Evolutionary conservation across 2,329 filamentous ascomycete genomes (phyloP), one percentile per base, ranked within the genome.

Genomic region (Trichoderma oligosporum): DNA sequence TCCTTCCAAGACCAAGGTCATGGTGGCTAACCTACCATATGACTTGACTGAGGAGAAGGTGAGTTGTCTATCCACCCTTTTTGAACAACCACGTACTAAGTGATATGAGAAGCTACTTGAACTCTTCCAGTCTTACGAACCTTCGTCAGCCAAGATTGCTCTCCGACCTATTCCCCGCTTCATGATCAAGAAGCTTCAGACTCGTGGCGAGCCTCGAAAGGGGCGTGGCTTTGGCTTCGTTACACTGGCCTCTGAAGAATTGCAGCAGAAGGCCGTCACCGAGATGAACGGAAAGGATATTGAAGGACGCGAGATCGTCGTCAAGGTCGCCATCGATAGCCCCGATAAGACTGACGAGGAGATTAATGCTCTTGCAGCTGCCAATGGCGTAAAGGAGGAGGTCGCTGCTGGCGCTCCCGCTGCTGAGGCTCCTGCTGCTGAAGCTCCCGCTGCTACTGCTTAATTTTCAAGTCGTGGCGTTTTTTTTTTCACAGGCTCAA

Each of bases 281-380:
- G 94, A 99, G 82, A 99, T 99, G 94, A 97, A 99, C 78, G 94
- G 91, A 78, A 97, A 96, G 86, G 90, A 96, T 74, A 94, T 99
- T 66, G 94, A 97, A 76, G 94, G 93, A 64, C 93, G 94, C 70
- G 93, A 97, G 81, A 99, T 99, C 67, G 94, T 94, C 64, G 94
- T 99, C 83, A 99, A 99, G 89, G 92, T 99, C 73, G 94, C 94
- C 72, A 97, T 99, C 71, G 94, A 99, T 81, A 97, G 91, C 82
- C 94, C 94, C 64, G 93, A 95, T 78, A 99, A 97, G 88, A 86
- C 84, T 60, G 84, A 87, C 64, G 93, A 97, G 77, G 93, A 97
- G 73, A 85, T 88, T 70, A 87, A 81, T 68, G 76, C 76, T 62
- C 74, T 74, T 51, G 76, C 79, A 63, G 74, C 76, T 68, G 66